Evolutionary conservation across 176 grass and related monocot genomes (phyloP).

Genomic region (Rhynchospora breviuscula): DNA sequence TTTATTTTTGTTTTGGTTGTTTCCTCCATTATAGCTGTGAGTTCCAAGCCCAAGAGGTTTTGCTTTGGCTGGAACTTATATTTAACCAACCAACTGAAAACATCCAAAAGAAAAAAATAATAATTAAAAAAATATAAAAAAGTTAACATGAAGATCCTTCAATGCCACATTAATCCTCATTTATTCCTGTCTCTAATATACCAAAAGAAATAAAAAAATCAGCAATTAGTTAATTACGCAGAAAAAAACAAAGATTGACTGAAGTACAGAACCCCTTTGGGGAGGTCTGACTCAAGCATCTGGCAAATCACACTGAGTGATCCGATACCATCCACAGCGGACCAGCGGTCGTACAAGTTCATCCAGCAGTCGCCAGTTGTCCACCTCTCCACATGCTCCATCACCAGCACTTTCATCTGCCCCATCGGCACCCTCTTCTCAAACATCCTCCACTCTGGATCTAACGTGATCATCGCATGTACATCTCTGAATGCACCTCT

Average conservation of each 20-base stretch:
- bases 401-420: conserved; percentile 74
- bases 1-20: too few species aligned
- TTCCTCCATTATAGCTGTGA: too few species aligned
- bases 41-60: too few species aligned
- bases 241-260: conserved; percentile 97
- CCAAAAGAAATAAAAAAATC: not conserved
- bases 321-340: conserved; percentile 94
- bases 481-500: conserved; percentile 79
- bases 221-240: conserved; percentile 40
- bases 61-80: not conserved
- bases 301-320: conserved; percentile 97
- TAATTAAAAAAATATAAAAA: not conserved
- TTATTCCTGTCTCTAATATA: not conserved
- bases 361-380: conserved; percentile 96
- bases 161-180: not conserved
- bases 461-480: conserved; percentile 79
- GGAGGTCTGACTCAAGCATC: conserved; percentile 90
- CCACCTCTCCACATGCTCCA: conserved; percentile 93
- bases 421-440: conserved; percentile 65
- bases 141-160: not conserved
- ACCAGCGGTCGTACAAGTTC: conserved; percentile 95
- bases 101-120: not conserved
- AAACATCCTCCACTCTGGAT: conserved; percentile 88
- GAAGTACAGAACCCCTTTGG: conserved; percentile 94
- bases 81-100: not conserved